Conservation (phyloP, 106 monocot species). For the Dendrobium nobile region DNA sequence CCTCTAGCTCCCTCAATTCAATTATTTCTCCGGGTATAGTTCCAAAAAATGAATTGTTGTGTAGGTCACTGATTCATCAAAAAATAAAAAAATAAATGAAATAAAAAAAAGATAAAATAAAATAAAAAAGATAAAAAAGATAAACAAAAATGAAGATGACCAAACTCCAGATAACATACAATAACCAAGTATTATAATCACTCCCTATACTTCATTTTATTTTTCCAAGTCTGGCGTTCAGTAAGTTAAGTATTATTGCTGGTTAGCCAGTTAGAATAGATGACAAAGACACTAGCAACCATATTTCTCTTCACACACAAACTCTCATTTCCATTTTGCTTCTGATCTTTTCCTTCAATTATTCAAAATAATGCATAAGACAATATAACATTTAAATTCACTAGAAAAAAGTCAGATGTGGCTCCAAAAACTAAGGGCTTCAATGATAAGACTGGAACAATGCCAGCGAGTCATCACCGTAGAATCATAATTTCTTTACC, state of each 20-base stretch:
- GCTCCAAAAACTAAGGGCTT: background rate
- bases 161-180: too few species aligned
- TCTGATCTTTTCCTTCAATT: background rate
- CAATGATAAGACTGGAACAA: background rate
- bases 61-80: slow-evolving; percentile 23
- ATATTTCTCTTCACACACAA: too few species aligned
- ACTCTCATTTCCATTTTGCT: background rate
- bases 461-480: background rate
- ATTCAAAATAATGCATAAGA: background rate
- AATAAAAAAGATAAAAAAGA: background rate
- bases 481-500: background rate
- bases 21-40: slow-evolving; percentile 34
- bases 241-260: background rate
- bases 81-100: slow-evolving; percentile 2
- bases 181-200: background rate
- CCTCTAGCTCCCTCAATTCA: slow-evolving; percentile 28
- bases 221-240: background rate
- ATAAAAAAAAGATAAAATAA: background rate
- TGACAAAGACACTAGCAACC: too few species aligned
- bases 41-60: slow-evolving; percentile 59
- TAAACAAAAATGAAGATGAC: too few species aligned
- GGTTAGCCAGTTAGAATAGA: background rate
- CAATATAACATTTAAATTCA: too few species aligned
- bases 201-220: background rate
- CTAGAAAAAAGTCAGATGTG: background rate